A percentile compares a stretch with the other conserved stretches of the same genome.
Conservation (phyloP, 768 basidiomycete species). For the Cubamyces lactineus region DNA sequence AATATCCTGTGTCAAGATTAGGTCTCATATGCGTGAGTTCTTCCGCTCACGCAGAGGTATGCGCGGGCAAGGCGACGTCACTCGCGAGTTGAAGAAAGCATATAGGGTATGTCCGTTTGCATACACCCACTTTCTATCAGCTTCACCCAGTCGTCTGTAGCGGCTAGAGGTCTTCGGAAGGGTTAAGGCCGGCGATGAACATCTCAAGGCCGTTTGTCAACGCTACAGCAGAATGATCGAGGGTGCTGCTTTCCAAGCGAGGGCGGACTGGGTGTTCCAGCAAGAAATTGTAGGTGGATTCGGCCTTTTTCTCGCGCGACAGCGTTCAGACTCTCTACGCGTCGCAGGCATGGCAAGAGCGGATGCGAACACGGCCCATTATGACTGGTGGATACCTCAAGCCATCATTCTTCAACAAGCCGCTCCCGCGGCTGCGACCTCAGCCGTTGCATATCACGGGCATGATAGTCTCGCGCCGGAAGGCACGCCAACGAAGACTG, state of each 20-base stretch:
- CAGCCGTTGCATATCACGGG: constrained; percentile 73
- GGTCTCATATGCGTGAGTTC: constrained; percentile 54
- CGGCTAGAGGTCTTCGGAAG: constrained; percentile 60
- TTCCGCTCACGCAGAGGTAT: constrained; percentile 56
- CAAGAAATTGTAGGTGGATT: constrained; percentile 53
- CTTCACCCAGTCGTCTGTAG: constrained; percentile 37
- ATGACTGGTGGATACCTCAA: constrained; percentile 74
- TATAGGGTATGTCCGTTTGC: constrained; percentile 53
- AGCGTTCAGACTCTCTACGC: not conserved
- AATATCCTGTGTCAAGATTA: constrained; percentile 46
- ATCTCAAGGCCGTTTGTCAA: constrained; percentile 47
- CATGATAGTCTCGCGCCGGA: constrained; percentile 62
- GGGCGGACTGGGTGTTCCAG: constrained; percentile 48
- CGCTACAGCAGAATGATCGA: constrained; percentile 65
- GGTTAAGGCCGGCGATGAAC: constrained; percentile 56
- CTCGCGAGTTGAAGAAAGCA: constrained; percentile 48
- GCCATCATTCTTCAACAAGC: constrained; percentile 62
- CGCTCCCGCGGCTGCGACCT: constrained; percentile 79
- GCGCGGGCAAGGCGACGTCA: constrained; percentile 58
- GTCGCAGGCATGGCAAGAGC: constrained; percentile 58
- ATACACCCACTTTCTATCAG: not conserved
- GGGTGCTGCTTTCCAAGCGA: constrained; percentile 49
- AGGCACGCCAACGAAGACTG: constrained; percentile 50
- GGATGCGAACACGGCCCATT: constrained; percentile 61
- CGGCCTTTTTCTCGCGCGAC: not conserved